Evolutionary conservation across 768 basidiomycete species (phyloP).

Genomic region (Trametes punicea): DNA sequence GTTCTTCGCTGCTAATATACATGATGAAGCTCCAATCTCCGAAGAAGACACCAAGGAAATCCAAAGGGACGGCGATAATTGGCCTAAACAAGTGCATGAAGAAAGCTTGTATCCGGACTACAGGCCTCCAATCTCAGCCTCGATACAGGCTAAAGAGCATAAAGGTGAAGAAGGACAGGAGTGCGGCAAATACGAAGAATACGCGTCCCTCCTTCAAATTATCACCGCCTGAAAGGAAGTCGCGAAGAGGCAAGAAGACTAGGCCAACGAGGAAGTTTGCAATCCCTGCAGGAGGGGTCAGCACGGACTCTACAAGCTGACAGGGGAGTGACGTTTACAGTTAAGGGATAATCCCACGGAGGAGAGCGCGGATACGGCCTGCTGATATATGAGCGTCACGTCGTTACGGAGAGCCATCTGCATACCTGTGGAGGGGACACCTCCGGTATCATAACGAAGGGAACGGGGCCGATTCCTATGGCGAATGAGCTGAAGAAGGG

Average conservation of each 20-base stretch:
- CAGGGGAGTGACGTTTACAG: conserved; percentile 41
- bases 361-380: conserved; percentile 82
- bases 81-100: neutral
- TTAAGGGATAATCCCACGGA: conserved; percentile 71
- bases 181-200: conserved; percentile 77
- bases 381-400: conserved; percentile 5
- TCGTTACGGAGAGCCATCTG: conserved; percentile 14
- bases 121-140: conserved; percentile 18
- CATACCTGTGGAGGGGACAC: conserved; percentile 77
- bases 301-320: neutral
- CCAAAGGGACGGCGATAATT: too few relatives aligned
- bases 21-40: too few relatives aligned
- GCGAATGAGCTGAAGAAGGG: conserved; percentile 68
- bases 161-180: conserved; percentile 40
- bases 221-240: conserved; percentile 61
- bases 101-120: too few relatives aligned
- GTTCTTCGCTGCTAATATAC: too few relatives aligned
- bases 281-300: conserved; percentile 52
- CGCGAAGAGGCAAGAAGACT: conserved; percentile 79
- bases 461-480: conserved; percentile 85
- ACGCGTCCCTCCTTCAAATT: conserved; percentile 74
- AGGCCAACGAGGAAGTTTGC: conserved; percentile 84
- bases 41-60: too few relatives aligned
- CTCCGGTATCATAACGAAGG: conserved; percentile 91
- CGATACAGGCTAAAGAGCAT: conserved; percentile 31